Evolutionary conservation across 352 stramenopile genomes (phyloP).

Genomic region (Phytophthora pistaciae): DNA sequence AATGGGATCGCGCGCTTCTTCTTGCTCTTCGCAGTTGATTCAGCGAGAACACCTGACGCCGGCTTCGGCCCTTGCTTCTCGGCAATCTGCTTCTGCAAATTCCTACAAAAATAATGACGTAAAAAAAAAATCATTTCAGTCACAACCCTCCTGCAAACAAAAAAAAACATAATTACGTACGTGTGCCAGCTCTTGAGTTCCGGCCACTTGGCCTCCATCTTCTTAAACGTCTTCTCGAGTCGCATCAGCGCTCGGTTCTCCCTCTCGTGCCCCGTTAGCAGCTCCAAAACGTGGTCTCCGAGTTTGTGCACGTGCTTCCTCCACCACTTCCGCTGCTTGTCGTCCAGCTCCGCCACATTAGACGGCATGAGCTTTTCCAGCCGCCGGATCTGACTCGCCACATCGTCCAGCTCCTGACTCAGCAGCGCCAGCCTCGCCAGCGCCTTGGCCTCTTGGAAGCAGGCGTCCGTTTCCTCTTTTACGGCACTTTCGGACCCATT

Average conservation of each 20-base stretch:
- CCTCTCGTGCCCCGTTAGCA: slow-evolving; percentile 9
- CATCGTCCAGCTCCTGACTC: slow-evolving; percentile 16
- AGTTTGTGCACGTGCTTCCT: slow-evolving; percentile 32
- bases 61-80: slow-evolving; percentile 2
- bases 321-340: slow-evolving; percentile 39
- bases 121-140: neutral
- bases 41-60: neutral
- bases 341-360: slow-evolving; percentile 11
- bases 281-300: slow-evolving; percentile 14
- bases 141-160: neutral
- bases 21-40: slow-evolving; percentile 25
- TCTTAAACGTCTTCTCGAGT: slow-evolving; percentile 23
- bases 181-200: slow-evolving; percentile 22
- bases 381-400: slow-evolving; percentile 8
- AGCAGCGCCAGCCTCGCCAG: slow-evolving; percentile 22
- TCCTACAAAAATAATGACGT: slow-evolving; percentile 8
- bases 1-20: slow-evolving; percentile 38
- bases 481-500: slow-evolving; percentile 10
- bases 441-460: slow-evolving; percentile 19
- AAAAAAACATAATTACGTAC: slow-evolving; percentile 20
- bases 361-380: slow-evolving; percentile 30
- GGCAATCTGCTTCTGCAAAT: slow-evolving; percentile 21
- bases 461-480: neutral
- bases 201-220: slow-evolving; percentile 29
- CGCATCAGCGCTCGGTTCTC: neutral